Conservation (phyloP, 768 basidiomycete genomes). For the Amanita exitialis region DNA sequence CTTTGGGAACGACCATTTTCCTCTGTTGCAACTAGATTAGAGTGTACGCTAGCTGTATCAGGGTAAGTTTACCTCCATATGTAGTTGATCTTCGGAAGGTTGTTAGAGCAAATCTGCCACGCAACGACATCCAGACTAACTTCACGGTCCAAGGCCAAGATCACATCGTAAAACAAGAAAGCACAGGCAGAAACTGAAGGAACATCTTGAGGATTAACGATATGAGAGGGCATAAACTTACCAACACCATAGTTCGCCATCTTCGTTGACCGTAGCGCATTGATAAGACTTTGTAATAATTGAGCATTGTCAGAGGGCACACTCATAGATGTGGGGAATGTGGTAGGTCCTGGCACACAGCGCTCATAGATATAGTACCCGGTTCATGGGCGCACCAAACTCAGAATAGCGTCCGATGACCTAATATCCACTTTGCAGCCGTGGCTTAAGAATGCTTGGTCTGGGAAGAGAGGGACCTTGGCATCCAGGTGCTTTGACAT, state of each 20-base stretch:
- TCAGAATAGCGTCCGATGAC: not conserved
- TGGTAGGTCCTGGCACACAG: not conserved
- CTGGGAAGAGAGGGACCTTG: no score
- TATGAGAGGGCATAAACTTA: not conserved
- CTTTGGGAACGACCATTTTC: constrained; percentile 1
- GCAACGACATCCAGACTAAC: not conserved
- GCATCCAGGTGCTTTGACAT: no score
- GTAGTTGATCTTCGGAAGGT: not conserved
- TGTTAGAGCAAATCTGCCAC: not conserved
- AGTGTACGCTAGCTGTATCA: not conserved
- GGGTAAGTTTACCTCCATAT: not conserved
- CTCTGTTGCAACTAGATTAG: not conserved
- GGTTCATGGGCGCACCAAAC: not conserved
- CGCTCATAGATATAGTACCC: not conserved
- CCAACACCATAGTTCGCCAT: not conserved
- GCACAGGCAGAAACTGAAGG: not conserved
- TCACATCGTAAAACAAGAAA: not conserved
- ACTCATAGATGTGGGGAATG: not conserved
- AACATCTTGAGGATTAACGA: not conserved
- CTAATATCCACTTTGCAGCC: not conserved
- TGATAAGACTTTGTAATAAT: not conserved
- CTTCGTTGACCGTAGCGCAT: not conserved
- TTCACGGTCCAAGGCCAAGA: not conserved
- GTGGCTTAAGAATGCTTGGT: not conserved
- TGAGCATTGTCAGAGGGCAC: not conserved